Base-by-base conservation (phyloP, 495 filamentous ascomycete genomes). In the Penicillium fimorum region DNA sequence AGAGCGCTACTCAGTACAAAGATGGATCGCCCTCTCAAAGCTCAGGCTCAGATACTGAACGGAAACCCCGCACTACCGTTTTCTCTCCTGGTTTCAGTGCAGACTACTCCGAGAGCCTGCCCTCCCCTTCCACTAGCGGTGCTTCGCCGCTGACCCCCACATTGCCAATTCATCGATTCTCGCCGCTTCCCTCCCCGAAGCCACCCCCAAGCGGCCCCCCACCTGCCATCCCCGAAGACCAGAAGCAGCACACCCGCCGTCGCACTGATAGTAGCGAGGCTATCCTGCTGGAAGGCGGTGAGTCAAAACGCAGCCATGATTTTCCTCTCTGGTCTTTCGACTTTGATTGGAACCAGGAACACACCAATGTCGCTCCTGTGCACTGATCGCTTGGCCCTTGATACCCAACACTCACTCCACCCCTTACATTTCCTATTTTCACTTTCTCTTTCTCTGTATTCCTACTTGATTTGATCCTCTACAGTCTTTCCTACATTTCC, bases 181-280 rank as follows among this genome's bases (percentile, higher is more conserved):
- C 76, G 12, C 70, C 75, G 30, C 56, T 77, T 7, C 73, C 70
- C 11, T 67, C 68, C 8, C 68, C 71, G 29, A 75, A 75, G 53
- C 74, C 74, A 15, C 70, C 70, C 8, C 76, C 74, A 17, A 64
- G 66, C n/a, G 59, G 65, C 12, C 72, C 73, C 30, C 70, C 70
- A 0, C 76, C 73, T 6, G 70, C 70, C 29, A 63, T 74, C 25
- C 74, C 76, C 2, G 57, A 68, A n/a, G 66, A 66, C 18, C 67
- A 69, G 44, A 66, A 70, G 50, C 72, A 64, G 47, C 74, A 77
- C 52, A 70, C 73, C 18, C 65, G 74, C 27, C 70, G 76, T 50
- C 71, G 74, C 37, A 77, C 73, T 0, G 76, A 79, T 59, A 79
- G 76, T 60, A 79, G 74, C 50, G 71, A 70, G 50, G 73, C 73